Conservation (phyloP, 495 filamentous ascomycete species). For the Neurospora sp. region DNA sequence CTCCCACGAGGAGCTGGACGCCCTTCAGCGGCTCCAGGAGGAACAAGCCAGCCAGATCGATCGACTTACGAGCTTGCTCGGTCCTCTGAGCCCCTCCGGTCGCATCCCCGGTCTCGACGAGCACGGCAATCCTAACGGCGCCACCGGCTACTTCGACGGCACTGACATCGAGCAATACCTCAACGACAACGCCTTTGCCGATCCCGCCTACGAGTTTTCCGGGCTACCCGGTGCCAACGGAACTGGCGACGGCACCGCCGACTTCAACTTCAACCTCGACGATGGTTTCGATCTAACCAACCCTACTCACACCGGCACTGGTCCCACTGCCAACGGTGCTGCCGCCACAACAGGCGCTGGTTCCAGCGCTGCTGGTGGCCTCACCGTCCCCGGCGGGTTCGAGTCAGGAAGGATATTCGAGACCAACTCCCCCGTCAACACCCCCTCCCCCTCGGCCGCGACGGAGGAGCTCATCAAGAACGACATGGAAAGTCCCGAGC, state of each 20-base stretch:
- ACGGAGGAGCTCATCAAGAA: conserved; percentile 36
- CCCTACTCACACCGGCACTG: background rate
- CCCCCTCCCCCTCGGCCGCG: conserved; percentile 30
- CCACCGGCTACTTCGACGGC: conserved; percentile 31
- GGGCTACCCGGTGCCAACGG: background rate
- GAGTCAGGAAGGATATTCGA: conserved; percentile 23
- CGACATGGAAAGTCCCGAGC: conserved; percentile 28
- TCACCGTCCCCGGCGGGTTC: background rate
- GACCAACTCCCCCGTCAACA: conserved; percentile 23
- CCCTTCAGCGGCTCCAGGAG: conserved; percentile 58
- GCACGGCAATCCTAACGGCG: conserved; percentile 23
- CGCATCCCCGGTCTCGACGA: conserved; percentile 63
- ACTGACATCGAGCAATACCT: conserved; percentile 64
- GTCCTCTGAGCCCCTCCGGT: conserved; percentile 70
- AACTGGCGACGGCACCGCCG: conserved; percentile 6
- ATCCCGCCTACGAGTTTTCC: conserved; percentile 2
- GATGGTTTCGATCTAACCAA: background rate
- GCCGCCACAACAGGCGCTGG: background rate
- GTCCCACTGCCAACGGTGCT: background rate
- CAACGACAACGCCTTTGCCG: conserved; percentile 51
- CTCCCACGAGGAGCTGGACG: conserved; percentile 59
- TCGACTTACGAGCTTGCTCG: conserved; percentile 57
- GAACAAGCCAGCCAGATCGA: conserved; percentile 64
- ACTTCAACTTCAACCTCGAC: conserved; percentile 33
- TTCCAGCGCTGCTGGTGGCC: background rate